Percentiles rank a stretch among this genome's conserved stretches.
These are phyloP conservation scores for Suhomyces sp. DNA, from an alignment of 805 yeast species.

Conservation along the genomic window DNA sequence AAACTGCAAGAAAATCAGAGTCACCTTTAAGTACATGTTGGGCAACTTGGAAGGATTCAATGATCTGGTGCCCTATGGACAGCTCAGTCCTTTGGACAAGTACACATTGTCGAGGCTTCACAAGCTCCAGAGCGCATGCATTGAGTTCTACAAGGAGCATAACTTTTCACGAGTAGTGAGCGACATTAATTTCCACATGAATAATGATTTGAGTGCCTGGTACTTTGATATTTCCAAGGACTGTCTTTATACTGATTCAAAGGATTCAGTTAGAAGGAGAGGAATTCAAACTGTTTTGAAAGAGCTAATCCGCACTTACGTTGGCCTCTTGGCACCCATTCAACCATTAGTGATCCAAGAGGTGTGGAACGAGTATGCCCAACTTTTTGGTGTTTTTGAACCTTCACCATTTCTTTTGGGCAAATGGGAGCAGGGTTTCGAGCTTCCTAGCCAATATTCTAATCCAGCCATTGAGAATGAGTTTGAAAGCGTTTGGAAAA, in stretches of 20 bases:
- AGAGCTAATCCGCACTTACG: slow-evolving; percentile 57
- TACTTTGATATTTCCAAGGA: slow-evolving; percentile 90
- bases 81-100: slow-evolving; percentile 50
- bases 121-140: slow-evolving; percentile 41
- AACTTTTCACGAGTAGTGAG: slow-evolving; percentile 72
- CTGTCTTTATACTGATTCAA: slow-evolving; percentile 68
- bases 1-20: slow-evolving; percentile 73
- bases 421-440: slow-evolving; percentile 33
- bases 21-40: slow-evolving; percentile 74
- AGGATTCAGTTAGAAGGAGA: slow-evolving; percentile 48
- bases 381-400: slow-evolving; percentile 17
- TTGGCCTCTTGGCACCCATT: slow-evolving; percentile 74
- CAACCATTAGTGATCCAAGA: slow-evolving; percentile 85
- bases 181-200: slow-evolving; percentile 67
- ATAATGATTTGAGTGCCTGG: slow-evolving; percentile 70
- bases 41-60: slow-evolving; percentile 64
- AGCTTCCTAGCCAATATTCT: slow-evolving; percentile 31
- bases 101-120: slow-evolving; percentile 57
- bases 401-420: slow-evolving; percentile 50
- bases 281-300: slow-evolving; percentile 65
- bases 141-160: slow-evolving; percentile 49
- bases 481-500: slow-evolving; percentile 43
- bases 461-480: slow-evolving; percentile 39
- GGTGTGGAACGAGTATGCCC: slow-evolving; percentile 66
- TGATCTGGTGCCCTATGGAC: slow-evolving; percentile 34